Evolutionary conservation across 2,329 filamentous ascomycete species (phyloP), one percentile per base, ranked within the genome.

Genomic region (Grosmannia penicillata): DNA sequence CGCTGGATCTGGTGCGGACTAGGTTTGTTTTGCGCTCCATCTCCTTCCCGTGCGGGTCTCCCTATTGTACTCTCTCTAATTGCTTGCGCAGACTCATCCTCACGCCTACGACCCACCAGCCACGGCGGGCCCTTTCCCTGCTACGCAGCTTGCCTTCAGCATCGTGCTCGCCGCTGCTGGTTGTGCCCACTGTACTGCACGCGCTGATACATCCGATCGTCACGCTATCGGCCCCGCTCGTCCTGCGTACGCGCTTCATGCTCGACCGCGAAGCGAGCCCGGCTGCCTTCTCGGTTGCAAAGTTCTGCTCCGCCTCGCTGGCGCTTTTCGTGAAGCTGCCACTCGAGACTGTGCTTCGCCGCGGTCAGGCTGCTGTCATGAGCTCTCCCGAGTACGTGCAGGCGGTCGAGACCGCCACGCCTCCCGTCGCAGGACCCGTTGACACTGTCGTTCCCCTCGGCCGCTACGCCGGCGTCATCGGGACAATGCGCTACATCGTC

Each of bases 241-340:
- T 94, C 43, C 72, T 96, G 30, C 83, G 87, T 48, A 79, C 82
- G n/a, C 79, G 82, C 43, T 74, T 95, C 47, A 70, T 78, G 45
- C 78, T 96, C 49, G 85, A 94, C 55, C 82, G 82, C 19, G 71
- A 91, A 40, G 62, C 80, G 23, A 85, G 84, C 6, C 87, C 91
- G 0, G 76, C 77, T 31, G 72, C 82, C 13, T 96, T 93, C 65
- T 84, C 80, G 17, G 55, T 94, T 33, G 75, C 77, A 51, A 83
- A 83, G 38, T 94, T 96, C 59, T 66, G 83, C 47, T 76, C 83
- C 13, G 86, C 83, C 3, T 77, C 78, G 1, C 68, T 76, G 3
- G 87, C 93, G 35, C 72, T 96, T 24, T 82, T 91, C 50, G 59
- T 94, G 47, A 87, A 89, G 52, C 73, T 96, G 11, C 91, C 91